Evolutionary conservation across 1,284 basidiomycete species (phyloP).

Genomic region (Waitea zeae): DNA sequence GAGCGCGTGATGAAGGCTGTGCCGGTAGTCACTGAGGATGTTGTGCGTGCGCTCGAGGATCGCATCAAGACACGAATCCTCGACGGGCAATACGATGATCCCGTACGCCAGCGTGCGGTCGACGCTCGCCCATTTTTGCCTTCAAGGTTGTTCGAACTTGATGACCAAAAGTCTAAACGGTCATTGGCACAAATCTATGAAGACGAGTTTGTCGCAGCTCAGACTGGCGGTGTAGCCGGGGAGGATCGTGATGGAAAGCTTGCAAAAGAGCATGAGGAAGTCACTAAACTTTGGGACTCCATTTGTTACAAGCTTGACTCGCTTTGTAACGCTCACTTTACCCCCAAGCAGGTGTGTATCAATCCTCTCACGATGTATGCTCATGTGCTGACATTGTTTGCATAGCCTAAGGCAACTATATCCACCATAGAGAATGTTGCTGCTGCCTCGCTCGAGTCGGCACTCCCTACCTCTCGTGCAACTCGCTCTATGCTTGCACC

Average conservation of each 20-base stretch:
- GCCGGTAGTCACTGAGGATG: constrained; percentile 84
- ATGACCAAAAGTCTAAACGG: constrained; percentile 77
- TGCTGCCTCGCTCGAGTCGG: constrained; percentile 78
- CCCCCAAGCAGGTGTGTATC: constrained; percentile 71
- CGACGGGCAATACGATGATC: constrained; percentile 83
- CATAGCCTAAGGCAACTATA: constrained; percentile 79
- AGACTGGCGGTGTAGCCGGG: constrained; percentile 29
- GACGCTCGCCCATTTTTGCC: constrained; percentile 86
- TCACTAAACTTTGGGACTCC: constrained; percentile 70
- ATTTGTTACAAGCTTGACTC: constrained; percentile 88
- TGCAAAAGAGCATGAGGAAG: constrained; percentile 76
- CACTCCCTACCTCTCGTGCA: constrained; percentile 71
- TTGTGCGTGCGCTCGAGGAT: constrained; percentile 72
- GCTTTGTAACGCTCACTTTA: constrained; percentile 88
- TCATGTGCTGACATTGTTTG: constrained; percentile 4
- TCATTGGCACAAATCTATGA: constrained; percentile 96
- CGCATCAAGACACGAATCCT: constrained; percentile 84
- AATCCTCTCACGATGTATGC: constrained; percentile 3
- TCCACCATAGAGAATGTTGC: constrained; percentile 77
- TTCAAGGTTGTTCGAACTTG: constrained; percentile 77
- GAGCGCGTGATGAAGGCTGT: constrained; percentile 79
- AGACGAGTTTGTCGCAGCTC: constrained; percentile 68
- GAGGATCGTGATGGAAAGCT: constrained; percentile 85
- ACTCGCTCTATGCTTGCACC: constrained; percentile 78
- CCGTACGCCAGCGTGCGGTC: constrained; percentile 61